Evolutionary conservation across 2,329 filamentous ascomycete species (phyloP), one percentile per base, ranked within the genome.

Genomic region (Diaporthe aspalathi): DNA sequence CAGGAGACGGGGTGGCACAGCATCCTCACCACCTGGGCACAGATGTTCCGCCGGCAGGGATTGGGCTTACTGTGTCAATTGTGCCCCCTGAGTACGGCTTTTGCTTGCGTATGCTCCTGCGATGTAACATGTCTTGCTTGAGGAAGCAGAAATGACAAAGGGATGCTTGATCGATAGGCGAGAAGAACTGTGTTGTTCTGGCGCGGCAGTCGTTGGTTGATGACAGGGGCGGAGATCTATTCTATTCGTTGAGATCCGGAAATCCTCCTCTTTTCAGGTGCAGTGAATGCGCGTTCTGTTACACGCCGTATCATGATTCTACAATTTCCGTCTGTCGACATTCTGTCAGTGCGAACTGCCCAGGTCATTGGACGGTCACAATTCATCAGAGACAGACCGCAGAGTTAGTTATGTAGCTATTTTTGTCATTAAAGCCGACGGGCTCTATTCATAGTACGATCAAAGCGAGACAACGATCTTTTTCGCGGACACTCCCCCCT

Each of bases 401-500:
- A n/a, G n/a, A n/a, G n/a, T n/a, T n/a, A n/a, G n/a, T n/a, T n/a
- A n/a, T n/a, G n/a, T n/a, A n/a, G n/a, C n/a, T n/a, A n/a, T n/a
- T n/a, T n/a, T n/a, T n/a, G n/a, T n/a, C n/a, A n/a, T n/a, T n/a
- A n/a, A n/a, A n/a, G n/a, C n/a, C n/a, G n/a, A n/a, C n/a, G n/a
- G n/a, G n/a, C n/a, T n/a, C n/a, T 35, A 35, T 35, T 5, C 32
- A 9, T 9, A 35, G 32, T 43, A 16, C 11, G 17, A 29, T 73
- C 50, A 70, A 1, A 73, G 60, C 4, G 68, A 71, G 38, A 84
- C 79, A 20, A 85, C 82, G 29, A 84, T 32, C 74, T 85, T 86
- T 74, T 79, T 79, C 2, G 80, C 84, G 9, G 81, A 83, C 1
- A 85, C 81, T 2, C 83, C 83, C 60, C 80, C 78, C 50, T 72